Conservation (phyloP, 2,329 filamentous ascomycete genomes). For the Fusarium sterilihyphosum region DNA sequence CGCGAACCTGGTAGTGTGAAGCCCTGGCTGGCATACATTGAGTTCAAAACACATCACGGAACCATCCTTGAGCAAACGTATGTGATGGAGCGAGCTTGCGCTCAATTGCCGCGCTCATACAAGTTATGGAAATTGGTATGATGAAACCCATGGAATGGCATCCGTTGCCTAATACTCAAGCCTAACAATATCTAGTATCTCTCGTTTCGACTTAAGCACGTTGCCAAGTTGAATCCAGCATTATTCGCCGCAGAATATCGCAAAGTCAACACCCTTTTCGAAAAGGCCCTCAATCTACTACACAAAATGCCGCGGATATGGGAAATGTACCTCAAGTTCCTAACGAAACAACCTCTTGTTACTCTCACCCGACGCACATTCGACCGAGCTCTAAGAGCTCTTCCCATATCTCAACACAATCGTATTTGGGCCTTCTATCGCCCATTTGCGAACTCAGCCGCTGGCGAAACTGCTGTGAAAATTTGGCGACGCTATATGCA, state of each 20-base stretch:
- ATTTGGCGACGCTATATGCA: slow-evolving; percentile 98
- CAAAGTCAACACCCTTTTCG: slow-evolving; percentile 95
- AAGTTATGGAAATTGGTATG: slow-evolving; percentile 95
- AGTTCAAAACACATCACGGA: slow-evolving; percentile 90
- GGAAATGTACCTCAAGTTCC: slow-evolving; percentile 95
- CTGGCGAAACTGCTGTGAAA: slow-evolving; percentile 88
- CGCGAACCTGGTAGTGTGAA: slow-evolving; percentile 87
- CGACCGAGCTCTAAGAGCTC: slow-evolving; percentile 87
- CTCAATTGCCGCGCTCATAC: slow-evolving; percentile 90
- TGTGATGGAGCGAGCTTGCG: slow-evolving; percentile 89
- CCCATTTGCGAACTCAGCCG: slow-evolving; percentile 89
- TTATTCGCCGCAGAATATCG: slow-evolving; percentile 82
- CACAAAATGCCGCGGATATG: slow-evolving; percentile 99
- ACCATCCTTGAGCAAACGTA: slow-evolving; percentile 85
- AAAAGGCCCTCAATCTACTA: slow-evolving; percentile 88
- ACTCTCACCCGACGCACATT: slow-evolving; percentile 88
- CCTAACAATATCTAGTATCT: slow-evolving; percentile 71
- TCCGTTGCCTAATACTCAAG: background rate
- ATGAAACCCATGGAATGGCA: background rate
- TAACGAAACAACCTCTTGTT: slow-evolving; percentile 90
- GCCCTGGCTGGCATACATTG: slow-evolving; percentile 94
- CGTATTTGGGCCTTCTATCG: slow-evolving; percentile 94
- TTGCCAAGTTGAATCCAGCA: slow-evolving; percentile 84
- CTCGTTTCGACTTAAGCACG: slow-evolving; percentile 81
- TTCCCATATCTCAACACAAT: slow-evolving; percentile 95